Evolutionary conservation across 2,329 filamentous ascomycete species (phyloP), one percentile per base, ranked within the genome.

Genomic region (Endothia cerciana): DNA sequence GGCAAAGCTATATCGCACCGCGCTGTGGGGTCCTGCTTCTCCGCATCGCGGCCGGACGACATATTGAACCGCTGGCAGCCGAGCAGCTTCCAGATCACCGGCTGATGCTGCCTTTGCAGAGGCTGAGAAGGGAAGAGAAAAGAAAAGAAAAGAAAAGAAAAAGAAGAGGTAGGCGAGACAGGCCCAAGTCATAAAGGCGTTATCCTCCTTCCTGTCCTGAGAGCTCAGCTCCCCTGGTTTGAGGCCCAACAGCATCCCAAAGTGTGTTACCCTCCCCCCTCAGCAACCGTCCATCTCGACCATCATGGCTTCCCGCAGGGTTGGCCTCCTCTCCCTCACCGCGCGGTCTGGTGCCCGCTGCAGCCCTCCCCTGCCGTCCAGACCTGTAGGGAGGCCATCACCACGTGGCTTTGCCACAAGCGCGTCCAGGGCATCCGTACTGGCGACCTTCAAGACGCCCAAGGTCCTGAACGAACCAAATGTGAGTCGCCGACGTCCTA

Each of bases 391-490:
- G 19, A 64, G 49, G 30, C 25, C 64, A 38, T 45, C 62, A n/a
- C 66, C 66, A 40, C 60, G 67, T 11, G 57, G 67, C 3, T 71
- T 77, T 51, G 72, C 74, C 53, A 75, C 74, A 40, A 77, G 74
- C 8, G 69, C 65, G 36, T 64, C 70, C 51, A 79, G 74, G 60
- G 72, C 74, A 72, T 79, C 89, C 65, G 90, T 88, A 8, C 83
- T 97, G 70, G 94, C 93, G 60, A 85, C 88, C 68, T 98, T 97
- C 86, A 94, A 92, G 82, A 87, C 94, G 61, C 95, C 95, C 60
- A 89, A 89, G 69, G 87, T 97, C 72, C 83, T 87, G 76, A 99
- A 99, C 77, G 95, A 99, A 82, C 93, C 93, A n/a, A 99, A 97
- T 77, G 94, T 97, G 79, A 78, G 92, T 84, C 41, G 55, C 38